Evolutionary conservation across 2,329 filamentous ascomycete genomes (phyloP), one percentile per base, ranked within the genome.

Genomic region (Ophiostoma montium): DNA sequence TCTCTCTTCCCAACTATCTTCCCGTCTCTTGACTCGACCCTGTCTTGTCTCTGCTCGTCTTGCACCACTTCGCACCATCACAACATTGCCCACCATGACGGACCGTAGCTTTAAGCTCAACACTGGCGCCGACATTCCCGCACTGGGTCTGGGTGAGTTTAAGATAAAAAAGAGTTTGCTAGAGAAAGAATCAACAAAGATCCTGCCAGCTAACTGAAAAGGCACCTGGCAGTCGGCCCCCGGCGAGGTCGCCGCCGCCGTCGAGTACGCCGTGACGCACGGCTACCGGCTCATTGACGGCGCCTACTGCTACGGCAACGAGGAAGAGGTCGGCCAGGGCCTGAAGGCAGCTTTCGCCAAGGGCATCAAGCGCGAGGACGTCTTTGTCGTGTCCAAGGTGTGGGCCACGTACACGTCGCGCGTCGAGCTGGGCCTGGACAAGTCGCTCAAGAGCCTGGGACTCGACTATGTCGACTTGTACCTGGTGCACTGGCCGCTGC

Each of bases 331-430:
- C 15, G 87, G 87, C 54, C 69, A 80, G 61, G 87, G 84, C 10
- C 74, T 94, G 48, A 77, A 79, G 61, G 80, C 84, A 50, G 86
- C 83, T 30, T 78, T 90, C 59, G 71, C 69, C 23, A 68, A 77
- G 5, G 85, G 85, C 21, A 69, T 84, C 58, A 84, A 82, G 72
- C 76, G 86, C 53, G 76, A 84, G 62, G 84, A 94, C 51, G 67
- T 94, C 53, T 94, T 92, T 67, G 77, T 94, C 52, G 84, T 86
- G 49, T 86, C 81, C 59, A 94, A 94, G 73, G 75, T 89, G 35
- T 94, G 86, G 84, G 82, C 80, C 60, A 86, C 84, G 46, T 89
- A 84, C 68, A 81, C 83, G 64, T 77, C 76, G 30, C 72, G 80
- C 7, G 79, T 79, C 6, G 80, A 84, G 65, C 68, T 82, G 58